Conservation (phyloP, 257 asterid species). For the Solanum pennellii region DNA sequence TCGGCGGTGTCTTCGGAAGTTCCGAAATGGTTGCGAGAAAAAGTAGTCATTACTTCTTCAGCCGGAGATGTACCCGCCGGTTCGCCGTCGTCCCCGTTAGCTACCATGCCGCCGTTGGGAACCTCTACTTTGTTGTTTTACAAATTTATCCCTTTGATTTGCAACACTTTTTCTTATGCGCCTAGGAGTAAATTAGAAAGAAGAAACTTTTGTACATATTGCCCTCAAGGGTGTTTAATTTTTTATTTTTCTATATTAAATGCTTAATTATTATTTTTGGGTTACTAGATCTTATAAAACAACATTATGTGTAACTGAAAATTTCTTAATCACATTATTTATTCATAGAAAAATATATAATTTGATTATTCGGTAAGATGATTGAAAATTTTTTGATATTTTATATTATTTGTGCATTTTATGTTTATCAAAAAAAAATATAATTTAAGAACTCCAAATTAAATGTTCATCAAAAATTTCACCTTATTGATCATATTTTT, state of each 20-base stretch:
- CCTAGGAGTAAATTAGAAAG: no score
- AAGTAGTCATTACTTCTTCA: slow-evolving; percentile 39
- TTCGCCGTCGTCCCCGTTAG: background rate
- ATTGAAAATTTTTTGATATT: no score
- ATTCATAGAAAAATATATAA: no score
- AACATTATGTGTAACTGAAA: background rate
- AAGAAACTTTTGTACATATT: background rate
- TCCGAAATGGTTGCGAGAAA: slow-evolving; percentile 48
- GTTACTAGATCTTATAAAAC: no score
- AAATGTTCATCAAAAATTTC: no score
- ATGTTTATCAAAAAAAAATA: no score
- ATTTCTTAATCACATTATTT: background rate
- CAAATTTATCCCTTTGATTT: background rate
- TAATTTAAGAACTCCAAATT: no score
- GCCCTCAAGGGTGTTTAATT: background rate
- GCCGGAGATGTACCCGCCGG: slow-evolving; percentile 5
- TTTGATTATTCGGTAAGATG: no score
- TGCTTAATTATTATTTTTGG: background rate
- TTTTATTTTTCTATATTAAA: background rate
- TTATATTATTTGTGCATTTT: no score
- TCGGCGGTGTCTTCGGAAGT: slow-evolving; percentile 7
- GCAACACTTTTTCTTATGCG: background rate
- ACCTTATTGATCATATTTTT: no score
- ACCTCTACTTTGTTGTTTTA: background rate
- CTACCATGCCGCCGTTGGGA: slow-evolving; percentile 5